Evolutionary conservation across 257 asterid genomes (phyloP), one percentile per base, ranked within the genome.

Genomic region (Solanum piurae): DNA sequence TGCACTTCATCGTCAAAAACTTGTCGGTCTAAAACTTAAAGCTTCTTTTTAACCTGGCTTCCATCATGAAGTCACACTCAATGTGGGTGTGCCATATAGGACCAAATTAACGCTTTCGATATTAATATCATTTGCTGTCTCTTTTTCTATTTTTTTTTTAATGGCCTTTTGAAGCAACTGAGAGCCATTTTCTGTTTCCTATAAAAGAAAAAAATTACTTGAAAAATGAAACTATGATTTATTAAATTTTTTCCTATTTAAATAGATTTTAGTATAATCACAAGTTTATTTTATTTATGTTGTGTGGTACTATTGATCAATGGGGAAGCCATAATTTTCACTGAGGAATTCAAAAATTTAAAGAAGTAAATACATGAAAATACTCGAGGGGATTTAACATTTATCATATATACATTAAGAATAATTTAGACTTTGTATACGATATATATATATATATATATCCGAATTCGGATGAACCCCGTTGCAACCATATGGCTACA

Each of bases 311-410:
- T 21, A 58, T 58, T 58, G 12, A 58, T 8, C 12, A 58, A 58
- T 58, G 0, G 0, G 11, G 6, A 2, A 58, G 25, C 0, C 27
- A 0, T 58, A 0, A 58, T 58, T 58, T 58, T 58, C 2, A 1
- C 25, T 20, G 12, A 58, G 66, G 0, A 0, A 0, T 58, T 58
- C 5, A 58, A 58, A 58, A 58, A 0, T 14, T 52, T 2, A 20
- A 58, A 58, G 2, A 3, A 21, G 0, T 58, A 4, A 21, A 58
- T 1, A 0, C 6, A 60, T 60, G 29, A 60, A 23, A 60, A 10
- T 0, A 60, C 29, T 4, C 12, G 3, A 18, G n/a, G 9, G 3
- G 2, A 55, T 55, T 55, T 18, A 18, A 52, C 4, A 55, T 18
- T 1, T 18, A 55, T 55, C n/a, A 55, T 55, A 55, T 55, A 1